These are phyloP conservation scores for Rhynchospora tenuis DNA, from an alignment of 176 grass and related monocot genomes.

Conservation along the genomic window DNA sequence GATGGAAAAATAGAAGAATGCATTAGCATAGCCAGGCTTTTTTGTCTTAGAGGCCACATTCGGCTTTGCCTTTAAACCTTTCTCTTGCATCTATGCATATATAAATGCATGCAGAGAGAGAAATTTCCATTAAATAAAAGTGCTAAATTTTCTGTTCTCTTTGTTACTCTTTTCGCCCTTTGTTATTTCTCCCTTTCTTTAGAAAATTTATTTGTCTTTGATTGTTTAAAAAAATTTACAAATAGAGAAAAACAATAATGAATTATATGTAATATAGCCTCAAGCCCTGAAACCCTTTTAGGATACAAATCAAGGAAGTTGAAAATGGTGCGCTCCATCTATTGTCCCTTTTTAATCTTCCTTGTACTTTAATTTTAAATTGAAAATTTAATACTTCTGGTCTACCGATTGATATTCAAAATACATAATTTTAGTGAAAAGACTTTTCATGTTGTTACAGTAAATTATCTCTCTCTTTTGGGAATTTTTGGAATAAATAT, in stretches of 20 bases:
- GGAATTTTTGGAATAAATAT: no score
- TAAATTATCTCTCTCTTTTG: no score
- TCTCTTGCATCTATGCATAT: conserved; percentile 67
- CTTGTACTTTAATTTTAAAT: no score
- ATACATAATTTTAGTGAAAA: no score
- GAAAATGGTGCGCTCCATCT: no score
- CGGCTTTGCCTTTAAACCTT: conserved; percentile 36
- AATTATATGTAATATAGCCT: background rate
- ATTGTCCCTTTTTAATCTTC: no score
- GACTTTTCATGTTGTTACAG: no score
- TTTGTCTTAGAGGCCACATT: conserved; percentile 25
- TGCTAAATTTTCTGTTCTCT: background rate
- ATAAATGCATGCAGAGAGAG: conserved; percentile 11
- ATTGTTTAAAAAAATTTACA: background rate
- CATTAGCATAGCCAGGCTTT: conserved; percentile 1
- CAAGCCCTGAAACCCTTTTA: no score
- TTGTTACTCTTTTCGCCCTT: background rate
- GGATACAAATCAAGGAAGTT: no score
- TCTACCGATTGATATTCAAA: no score
- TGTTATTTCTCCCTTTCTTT: background rate
- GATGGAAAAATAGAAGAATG: conserved; percentile 17
- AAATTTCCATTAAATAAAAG: background rate
- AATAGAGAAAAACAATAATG: background rate
- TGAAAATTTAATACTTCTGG: no score
- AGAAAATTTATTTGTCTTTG: background rate